Base-by-base conservation (phyloP, 768 basidiomycete species). In the Termitomyces sp. region DNA sequence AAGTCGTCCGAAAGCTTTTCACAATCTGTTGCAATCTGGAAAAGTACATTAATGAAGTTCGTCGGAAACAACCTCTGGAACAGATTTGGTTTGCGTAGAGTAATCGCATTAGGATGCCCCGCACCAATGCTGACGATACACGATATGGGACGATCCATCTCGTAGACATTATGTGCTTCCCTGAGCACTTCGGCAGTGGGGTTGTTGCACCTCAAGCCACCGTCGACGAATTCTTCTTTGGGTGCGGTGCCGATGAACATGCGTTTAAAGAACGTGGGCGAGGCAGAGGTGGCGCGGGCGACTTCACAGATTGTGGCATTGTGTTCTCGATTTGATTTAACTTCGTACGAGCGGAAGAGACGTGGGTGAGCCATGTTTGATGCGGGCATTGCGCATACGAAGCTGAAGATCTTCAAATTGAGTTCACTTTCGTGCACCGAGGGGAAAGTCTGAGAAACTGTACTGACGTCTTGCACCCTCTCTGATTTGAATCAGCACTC, bases 241-340 rank as follows among this genome's bases (percentile, higher is more conserved):
- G 43, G 49, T 14, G 44, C 39, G 7, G 41, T 42, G 2, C 57
- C 61, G 20, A 69, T 62, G 14, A 16, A 24, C 8, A 70, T 62
- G 12, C 58, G 56, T 13, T 64, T 60, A 58, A 71, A 69, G 46
- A 71, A 65, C 1, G 57, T 57, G 0, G 67, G 65, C 4, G 66
- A 63, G 7, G 70, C 71, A n/a, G 67, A 65, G 0, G 70, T 71
- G 0, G 70, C 70, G 3, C 70, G 64, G 7, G 64, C 67, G 3
- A 67, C 66, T 46, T 71, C 65, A 68, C 70, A 71, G 22, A 71
- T 71, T 20, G 42, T 59, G 39, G 66, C 64, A 14, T 57, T 52
- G 49, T 53, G 37, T 3, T 22, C 42, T 31, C 57, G 26, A 20
- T 59, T 26, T 2, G 20, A 42, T 14, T 2, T 5, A 14, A 34